phyloP scores from a whole-genome alignment of 2,329 filamentous ascomycete genomes.

The Penicillium sp. region DNA sequence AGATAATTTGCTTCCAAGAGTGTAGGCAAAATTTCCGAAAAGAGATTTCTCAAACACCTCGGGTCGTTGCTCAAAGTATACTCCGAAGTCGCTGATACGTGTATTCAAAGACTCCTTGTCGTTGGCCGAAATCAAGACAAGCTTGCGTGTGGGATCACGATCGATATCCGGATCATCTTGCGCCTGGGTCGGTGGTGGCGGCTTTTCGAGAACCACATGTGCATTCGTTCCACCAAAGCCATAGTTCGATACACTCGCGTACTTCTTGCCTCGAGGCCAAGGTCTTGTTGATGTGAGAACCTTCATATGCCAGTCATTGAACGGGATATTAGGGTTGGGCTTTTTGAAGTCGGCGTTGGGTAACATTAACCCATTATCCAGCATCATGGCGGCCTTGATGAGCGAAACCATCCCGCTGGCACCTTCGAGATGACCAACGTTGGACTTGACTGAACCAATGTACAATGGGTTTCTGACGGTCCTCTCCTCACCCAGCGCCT shows the following conservation, averaged over 20 bases:
- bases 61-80: conserved; percentile 24
- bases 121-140: conserved; percentile 25
- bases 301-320: conserved; percentile 24
- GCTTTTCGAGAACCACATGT: conserved; percentile 22
- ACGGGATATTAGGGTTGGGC: conserved; percentile 26
- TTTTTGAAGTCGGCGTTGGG: conserved; percentile 25
- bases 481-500: conserved; percentile 15
- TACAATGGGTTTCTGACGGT: conserved; percentile 18
- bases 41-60: conserved; percentile 22
- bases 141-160: conserved; percentile 16
- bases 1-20: conserved; percentile 23
- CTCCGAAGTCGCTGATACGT: conserved; percentile 21
- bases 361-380: conserved; percentile 24
- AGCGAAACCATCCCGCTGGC: conserved; percentile 27
- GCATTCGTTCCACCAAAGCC: conserved; percentile 30
- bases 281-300: conserved; percentile 17
- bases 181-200: conserved; percentile 7
- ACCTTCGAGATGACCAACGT: conserved; percentile 35
- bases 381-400: conserved; percentile 28
- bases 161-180: conserved; percentile 10
- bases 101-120: conserved; percentile 24
- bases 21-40: conserved; percentile 24
- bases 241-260: conserved; percentile 25
- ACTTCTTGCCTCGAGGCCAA: conserved; percentile 26
- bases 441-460: conserved; percentile 25